Evolutionary conservation across 2,329 filamentous ascomycete genomes (phyloP).

Genomic region (Aspergillus sp.): DNA sequence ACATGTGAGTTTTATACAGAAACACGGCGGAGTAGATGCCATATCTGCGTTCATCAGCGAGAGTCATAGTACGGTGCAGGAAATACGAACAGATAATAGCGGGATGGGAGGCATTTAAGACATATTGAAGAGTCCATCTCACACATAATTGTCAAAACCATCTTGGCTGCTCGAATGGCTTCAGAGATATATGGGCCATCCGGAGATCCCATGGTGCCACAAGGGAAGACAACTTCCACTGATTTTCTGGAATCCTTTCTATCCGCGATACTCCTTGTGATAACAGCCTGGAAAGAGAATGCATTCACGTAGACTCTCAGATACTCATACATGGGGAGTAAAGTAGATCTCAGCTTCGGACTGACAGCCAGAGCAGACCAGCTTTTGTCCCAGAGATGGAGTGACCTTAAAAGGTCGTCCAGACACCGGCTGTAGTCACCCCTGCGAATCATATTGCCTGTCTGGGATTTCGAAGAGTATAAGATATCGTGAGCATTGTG

Average conservation of each 20-base stretch:
- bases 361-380: not conserved
- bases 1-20: slow-evolving; percentile 7
- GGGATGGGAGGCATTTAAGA: slow-evolving; percentile 7
- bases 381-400: slow-evolving; percentile 3
- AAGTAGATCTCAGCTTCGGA: not conserved
- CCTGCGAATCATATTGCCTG: slow-evolving; percentile 8
- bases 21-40: slow-evolving; percentile 9
- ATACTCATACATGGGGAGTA: slow-evolving; percentile 3
- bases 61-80: not conserved
- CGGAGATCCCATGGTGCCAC: slow-evolving; percentile 11
- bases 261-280: not conserved
- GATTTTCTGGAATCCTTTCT: not conserved
- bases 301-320: slow-evolving; percentile 9
- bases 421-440: slow-evolving; percentile 16
- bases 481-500: slow-evolving; percentile 15
- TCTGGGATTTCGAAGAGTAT: slow-evolving; percentile 13
- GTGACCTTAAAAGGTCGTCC: slow-evolving; percentile 10
- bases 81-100: slow-evolving; percentile 7
- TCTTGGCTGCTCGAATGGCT: slow-evolving; percentile 9
- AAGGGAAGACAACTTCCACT: slow-evolving; percentile 5
- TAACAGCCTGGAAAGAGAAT: slow-evolving; percentile 12
- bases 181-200: slow-evolving; percentile 14
- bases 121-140: not conserved
- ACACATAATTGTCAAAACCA: slow-evolving; percentile 5
- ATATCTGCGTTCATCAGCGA: slow-evolving; percentile 3